Base-by-base conservation (phyloP, 805 yeast genomes). In the Barnettozyma sp. region DNA sequence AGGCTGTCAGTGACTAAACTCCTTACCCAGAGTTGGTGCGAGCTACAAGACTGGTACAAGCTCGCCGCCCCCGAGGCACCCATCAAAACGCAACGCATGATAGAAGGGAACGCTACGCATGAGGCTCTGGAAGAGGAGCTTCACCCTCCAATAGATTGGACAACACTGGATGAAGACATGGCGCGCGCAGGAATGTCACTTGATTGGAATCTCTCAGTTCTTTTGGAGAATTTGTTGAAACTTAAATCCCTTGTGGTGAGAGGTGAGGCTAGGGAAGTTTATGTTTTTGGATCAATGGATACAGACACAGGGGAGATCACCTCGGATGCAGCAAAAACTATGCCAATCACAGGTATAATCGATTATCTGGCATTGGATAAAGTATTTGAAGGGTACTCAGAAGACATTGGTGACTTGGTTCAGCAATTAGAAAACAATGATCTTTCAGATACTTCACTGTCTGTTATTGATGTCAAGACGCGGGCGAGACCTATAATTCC, bases 21-120 rank as follows among this genome's bases (percentile, higher is more conserved):
- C 7, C 55, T 78, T 9, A 71, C 80, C 0, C 63, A 70, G 22
- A 56, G 66, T 12, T 82, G 86, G 83, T 82, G 92, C 60, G 90
- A 82, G 54, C 56, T 82, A 30, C 59, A 75, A 26, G 65, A 60
- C 14, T 65, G 69, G 40, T 82, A 74, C 50, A 64, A 66, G 17
- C 50, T 75, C 0, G 81, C 71, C 45, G 59, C 78, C 0, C 65
- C 66, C 15, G 58, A 67, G 6, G 56, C 54, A 3, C 47, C 47
- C 3, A 52, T 46, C 22, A 55, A 55, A 16, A 69, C 68, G 5
- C 45, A 41, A 3, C 65, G 69, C 3, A 67, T 79, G 64, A 38
- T 39, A 3, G 43, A 58, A 10, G 90, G 90, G 0, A 50, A 57
- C 5, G 48, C 45, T 21, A 60, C 60, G 5, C 88, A 82, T 54